Conservation (phyloP, 1,284 basidiomycete genomes). For the Cryptococcus amylolentus region DNA sequence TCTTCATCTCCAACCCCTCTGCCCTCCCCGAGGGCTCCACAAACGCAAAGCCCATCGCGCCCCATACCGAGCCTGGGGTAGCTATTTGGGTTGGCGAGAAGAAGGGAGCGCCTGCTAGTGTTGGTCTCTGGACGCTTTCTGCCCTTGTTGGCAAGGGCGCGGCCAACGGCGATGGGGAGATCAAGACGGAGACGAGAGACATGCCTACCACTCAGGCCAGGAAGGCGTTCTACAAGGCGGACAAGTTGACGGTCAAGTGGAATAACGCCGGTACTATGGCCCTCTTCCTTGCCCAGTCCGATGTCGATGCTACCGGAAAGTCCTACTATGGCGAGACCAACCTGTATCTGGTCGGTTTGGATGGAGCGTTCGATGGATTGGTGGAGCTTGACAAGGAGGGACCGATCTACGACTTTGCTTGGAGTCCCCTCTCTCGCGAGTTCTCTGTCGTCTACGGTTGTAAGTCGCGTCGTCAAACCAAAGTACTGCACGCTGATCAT, state of each 20-base stretch:
- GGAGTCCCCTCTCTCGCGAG: constrained; percentile 97
- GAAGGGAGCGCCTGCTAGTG: constrained; percentile 89
- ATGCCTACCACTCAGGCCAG: constrained; percentile 50
- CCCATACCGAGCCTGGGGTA: constrained; percentile 50
- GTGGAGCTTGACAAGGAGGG: constrained; percentile 95
- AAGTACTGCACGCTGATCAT: not conserved
- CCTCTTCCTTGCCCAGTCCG: constrained; percentile 86
- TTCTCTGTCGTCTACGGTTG: constrained; percentile 95
- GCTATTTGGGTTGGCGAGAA: constrained; percentile 92
- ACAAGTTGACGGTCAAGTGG: constrained; percentile 93
- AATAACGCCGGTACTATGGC: constrained; percentile 77
- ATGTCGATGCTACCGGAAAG: constrained; percentile 95
- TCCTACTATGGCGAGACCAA: constrained; percentile 98
- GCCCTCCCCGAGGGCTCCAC: constrained; percentile 32
- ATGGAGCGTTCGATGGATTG: constrained; percentile 92
- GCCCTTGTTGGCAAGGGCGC: constrained; percentile 52
- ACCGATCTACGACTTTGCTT: constrained; percentile 92
- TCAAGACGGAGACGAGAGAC: constrained; percentile 57
- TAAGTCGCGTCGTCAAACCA: constrained; percentile 51
- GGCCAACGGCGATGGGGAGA: constrained; percentile 1
- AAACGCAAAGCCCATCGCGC: constrained; percentile 27
- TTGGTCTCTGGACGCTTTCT: constrained; percentile 76
- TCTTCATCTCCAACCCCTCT: constrained; percentile 41
- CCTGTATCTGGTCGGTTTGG: constrained; percentile 86
- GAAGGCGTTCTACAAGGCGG: constrained; percentile 96